A percentile compares a stretch with the other conserved stretches of the same genome.
Conservation (phyloP, 257 asterid genomes). For the Apocynum venetum region DNA sequence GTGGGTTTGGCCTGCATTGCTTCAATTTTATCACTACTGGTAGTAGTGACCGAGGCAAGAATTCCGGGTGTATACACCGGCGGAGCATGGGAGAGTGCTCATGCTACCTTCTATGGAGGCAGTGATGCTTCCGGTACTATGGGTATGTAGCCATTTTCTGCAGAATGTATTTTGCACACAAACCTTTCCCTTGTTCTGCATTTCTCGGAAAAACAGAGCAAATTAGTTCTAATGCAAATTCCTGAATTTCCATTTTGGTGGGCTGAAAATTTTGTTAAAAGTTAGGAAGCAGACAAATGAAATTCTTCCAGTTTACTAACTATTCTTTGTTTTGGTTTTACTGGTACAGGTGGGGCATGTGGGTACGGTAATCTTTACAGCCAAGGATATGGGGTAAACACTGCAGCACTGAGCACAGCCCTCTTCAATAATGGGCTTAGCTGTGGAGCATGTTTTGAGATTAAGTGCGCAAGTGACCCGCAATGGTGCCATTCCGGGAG, state of each 20-base stretch:
- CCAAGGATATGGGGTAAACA: constrained; percentile 88
- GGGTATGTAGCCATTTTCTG: constrained; percentile 42
- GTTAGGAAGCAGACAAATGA: background rate
- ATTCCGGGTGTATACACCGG: constrained; percentile 67
- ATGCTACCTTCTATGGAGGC: constrained; percentile 90
- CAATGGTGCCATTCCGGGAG: constrained; percentile 73
- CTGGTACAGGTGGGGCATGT: constrained; percentile 74
- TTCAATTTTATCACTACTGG: constrained; percentile 21
- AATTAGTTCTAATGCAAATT: background rate
- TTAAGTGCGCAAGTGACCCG: constrained; percentile 54
- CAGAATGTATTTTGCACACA: background rate
- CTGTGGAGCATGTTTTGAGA: constrained; percentile 83
- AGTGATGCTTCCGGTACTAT: constrained; percentile 90
- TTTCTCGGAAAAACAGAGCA: background rate
- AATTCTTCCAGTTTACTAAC: background rate
- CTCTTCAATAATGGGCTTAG: constrained; percentile 66
- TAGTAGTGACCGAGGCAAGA: constrained; percentile 33
- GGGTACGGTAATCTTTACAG: constrained; percentile 85
- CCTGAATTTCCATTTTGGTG: background rate
- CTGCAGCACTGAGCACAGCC: constrained; percentile 89
- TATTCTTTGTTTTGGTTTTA: background rate
- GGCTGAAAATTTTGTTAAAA: too few species aligned
- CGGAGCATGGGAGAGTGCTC: constrained; percentile 66
- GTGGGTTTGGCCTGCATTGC: constrained; percentile 34
- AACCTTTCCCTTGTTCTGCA: background rate